Conservation (phyloP, 306 rosid species). For the Lathyrus sativus region DNA sequence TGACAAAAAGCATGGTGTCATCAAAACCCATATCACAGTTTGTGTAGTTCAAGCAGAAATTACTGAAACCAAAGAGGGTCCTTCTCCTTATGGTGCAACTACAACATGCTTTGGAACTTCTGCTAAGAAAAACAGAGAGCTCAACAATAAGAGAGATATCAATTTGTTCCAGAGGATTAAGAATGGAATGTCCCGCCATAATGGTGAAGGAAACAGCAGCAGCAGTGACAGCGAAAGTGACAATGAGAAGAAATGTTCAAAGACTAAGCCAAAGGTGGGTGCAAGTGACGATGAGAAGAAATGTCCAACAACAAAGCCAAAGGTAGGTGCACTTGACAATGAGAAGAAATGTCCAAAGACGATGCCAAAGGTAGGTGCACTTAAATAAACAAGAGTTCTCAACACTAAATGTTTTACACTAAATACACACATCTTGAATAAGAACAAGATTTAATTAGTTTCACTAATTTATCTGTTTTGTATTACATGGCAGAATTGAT, state of each 20-base stretch:
- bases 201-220: slow-evolving; percentile 32
- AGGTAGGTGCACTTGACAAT: slow-evolving; percentile 40
- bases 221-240: slow-evolving; percentile 45
- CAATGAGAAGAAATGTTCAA: slow-evolving; percentile 30
- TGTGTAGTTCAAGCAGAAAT: slow-evolving; percentile 43
- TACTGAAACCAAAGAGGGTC: slow-evolving; percentile 36
- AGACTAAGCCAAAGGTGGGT: slow-evolving; percentile 39
- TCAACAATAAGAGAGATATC: slow-evolving; percentile 41
- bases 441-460: slow-evolving; percentile 9
- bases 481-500: slow-evolving; percentile 39
- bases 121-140: slow-evolving; percentile 35
- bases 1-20: slow-evolving; percentile 37
- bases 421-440: slow-evolving; percentile 10
- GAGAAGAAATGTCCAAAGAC: slow-evolving; percentile 34
- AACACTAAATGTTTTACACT: background rate
- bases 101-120: slow-evolving; percentile 42
- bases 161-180: slow-evolving; percentile 49
- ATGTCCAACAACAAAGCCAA: slow-evolving; percentile 27
- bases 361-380: slow-evolving; percentile 40
- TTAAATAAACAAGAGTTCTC: slow-evolving; percentile 9
- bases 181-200: slow-evolving; percentile 43
- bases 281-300: slow-evolving; percentile 17
- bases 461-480: slow-evolving; percentile 6
- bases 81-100: slow-evolving; percentile 31
- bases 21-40: slow-evolving; percentile 44